Evolutionary conservation across 1,139 yeast genomes (phyloP).

Genomic region (Suzukiozyma palmioleophila): DNA sequence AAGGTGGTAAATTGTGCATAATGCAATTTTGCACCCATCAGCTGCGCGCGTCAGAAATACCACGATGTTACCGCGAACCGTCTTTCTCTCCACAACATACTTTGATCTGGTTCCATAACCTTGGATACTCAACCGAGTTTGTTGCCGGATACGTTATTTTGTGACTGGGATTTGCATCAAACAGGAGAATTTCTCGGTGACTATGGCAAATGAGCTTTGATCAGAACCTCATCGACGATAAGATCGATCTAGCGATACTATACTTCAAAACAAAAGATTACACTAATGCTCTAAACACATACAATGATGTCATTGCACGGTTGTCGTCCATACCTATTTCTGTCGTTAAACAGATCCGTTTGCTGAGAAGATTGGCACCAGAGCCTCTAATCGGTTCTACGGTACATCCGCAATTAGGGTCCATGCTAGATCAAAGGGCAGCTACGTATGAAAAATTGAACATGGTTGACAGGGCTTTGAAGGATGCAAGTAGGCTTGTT

Average conservation of each 20-base stretch:
- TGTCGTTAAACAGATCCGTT: constrained; percentile 17
- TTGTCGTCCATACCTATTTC: constrained; percentile 13
- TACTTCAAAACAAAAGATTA: constrained; percentile 29
- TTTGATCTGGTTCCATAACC: too few species aligned
- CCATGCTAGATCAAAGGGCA: constrained; percentile 47
- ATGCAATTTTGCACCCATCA: too few species aligned
- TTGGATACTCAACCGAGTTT: too few species aligned
- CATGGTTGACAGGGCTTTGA: constrained; percentile 34
- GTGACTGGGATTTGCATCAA: too few species aligned
- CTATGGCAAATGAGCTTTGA: constrained; percentile 1
- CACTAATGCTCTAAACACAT: constrained; percentile 23
- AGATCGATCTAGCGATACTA: constrained; percentile 26
- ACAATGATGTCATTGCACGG: constrained; percentile 16
- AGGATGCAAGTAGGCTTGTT: constrained; percentile 41
- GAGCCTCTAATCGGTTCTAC: constrained; percentile 25
- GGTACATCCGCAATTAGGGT: constrained; percentile 19
- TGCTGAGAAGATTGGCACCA: constrained; percentile 16
- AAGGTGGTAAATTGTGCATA: too few species aligned
- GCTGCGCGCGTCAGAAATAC: too few species aligned
- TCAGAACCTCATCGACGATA: constrained; percentile 20
- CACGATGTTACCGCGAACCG: too few species aligned
- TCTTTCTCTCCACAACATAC: too few species aligned
- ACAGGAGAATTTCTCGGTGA: too few species aligned
- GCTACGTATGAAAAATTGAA: constrained; percentile 55
- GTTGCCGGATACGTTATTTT: too few species aligned